These are phyloP conservation scores for Pseudofabraea citricarpa DNA, from an alignment of 2,329 filamentous ascomycete genomes.

Conservation along the genomic window DNA sequence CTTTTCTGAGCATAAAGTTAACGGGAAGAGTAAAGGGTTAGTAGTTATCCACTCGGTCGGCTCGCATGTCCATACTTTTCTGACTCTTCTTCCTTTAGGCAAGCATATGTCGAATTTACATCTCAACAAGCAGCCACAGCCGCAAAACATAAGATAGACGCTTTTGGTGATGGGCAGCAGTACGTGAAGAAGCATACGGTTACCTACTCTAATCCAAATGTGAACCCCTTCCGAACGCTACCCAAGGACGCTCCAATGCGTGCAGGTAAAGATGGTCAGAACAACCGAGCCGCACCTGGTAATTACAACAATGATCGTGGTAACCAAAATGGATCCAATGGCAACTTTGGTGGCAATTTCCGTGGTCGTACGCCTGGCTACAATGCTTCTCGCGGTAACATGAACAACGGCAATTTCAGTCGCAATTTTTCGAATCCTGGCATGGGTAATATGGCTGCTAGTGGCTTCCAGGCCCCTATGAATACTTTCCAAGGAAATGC, in stretches of 20 bases:
- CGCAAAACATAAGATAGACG: conserved; percentile 76
- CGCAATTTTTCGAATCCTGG: conserved; percentile 42
- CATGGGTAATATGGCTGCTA: conserved; percentile 36
- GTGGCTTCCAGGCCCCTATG: conserved; percentile 36
- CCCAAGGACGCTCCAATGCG: conserved; percentile 81
- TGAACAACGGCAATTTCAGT: conserved; percentile 46
- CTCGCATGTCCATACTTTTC: not conserved
- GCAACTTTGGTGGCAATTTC: conserved; percentile 34
- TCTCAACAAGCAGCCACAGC: conserved; percentile 82
- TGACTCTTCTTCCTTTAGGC: conserved; percentile 33
- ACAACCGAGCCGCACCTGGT: conserved; percentile 47
- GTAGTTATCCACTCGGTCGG: too few species aligned
- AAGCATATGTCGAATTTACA: conserved; percentile 81
- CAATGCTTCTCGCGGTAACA: conserved; percentile 32
- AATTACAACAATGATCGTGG: conserved; percentile 43
- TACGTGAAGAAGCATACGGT: conserved; percentile 62
- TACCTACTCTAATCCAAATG: conserved; percentile 69
- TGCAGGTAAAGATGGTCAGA: conserved; percentile 54
- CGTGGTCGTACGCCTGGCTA: conserved; percentile 45
- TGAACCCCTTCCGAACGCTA: conserved; percentile 85
- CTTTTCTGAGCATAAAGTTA: conserved; percentile 98
- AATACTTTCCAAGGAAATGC: conserved; percentile 41
- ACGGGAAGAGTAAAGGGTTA: conserved; percentile 97
- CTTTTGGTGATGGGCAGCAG: conserved; percentile 45
- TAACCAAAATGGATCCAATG: conserved; percentile 25